These are phyloP conservation scores for Xylariaceae sp. DNA, from an alignment of 2,329 filamentous ascomycete genomes.

Conservation along the genomic window DNA sequence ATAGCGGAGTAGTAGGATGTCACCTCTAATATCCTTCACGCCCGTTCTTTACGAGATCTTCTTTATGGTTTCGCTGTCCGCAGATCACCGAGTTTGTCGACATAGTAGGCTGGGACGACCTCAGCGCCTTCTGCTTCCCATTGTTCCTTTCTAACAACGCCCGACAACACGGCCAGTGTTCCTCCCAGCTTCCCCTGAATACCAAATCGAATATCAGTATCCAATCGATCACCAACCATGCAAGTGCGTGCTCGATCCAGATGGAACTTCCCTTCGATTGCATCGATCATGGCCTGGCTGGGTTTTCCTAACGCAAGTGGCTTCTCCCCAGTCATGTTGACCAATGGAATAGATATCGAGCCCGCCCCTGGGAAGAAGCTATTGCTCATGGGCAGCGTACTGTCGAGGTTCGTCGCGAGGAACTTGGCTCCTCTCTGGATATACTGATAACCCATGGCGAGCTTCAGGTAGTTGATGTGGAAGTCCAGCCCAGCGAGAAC, in stretches of 20 bases:
- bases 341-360: constrained; percentile 75
- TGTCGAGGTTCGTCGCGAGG: constrained; percentile 91
- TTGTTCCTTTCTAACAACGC: constrained; percentile 83
- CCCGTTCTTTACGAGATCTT: constrained; percentile 7
- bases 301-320: constrained; percentile 89
- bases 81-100: constrained; percentile 83
- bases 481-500: constrained; percentile 92
- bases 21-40: constrained; percentile 2
- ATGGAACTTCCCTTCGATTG: constrained; percentile 92
- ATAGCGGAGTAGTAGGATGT: neutral
- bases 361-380: constrained; percentile 92
- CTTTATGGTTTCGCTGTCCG: constrained; percentile 38
- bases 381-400: constrained; percentile 79
- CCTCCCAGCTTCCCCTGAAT: constrained; percentile 88
- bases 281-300: constrained; percentile 99
- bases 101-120: constrained; percentile 79
- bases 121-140: constrained; percentile 70
- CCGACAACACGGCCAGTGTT: constrained; percentile 87
- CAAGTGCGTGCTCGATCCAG: constrained; percentile 84
- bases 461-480: constrained; percentile 93
- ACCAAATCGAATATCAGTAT: constrained; percentile 96
- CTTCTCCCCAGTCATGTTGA: constrained; percentile 69
- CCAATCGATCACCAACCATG: constrained; percentile 92
- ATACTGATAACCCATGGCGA: constrained; percentile 84
- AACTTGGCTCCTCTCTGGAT: constrained; percentile 80